These are phyloP conservation scores for Penicillium sp. DNA, from an alignment of 2,329 filamentous ascomycete genomes.

Conservation along the genomic window DNA sequence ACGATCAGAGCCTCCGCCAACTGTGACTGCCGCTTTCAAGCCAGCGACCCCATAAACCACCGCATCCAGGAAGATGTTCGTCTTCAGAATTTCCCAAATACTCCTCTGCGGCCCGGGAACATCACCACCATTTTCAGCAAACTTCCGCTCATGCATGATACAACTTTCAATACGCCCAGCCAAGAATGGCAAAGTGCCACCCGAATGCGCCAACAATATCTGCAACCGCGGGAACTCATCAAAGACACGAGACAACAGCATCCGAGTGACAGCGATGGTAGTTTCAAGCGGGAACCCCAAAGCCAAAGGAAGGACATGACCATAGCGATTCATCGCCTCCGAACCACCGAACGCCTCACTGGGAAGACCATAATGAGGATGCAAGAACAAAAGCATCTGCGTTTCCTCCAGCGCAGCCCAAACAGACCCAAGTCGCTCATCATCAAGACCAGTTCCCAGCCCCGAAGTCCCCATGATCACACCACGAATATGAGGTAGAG, in stretches of 20 bases:
- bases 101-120: conserved; percentile 59
- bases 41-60: conserved; percentile 58
- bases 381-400: conserved; percentile 72
- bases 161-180: conserved; percentile 88
- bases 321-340: conserved; percentile 68
- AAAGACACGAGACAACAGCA: conserved; percentile 85
- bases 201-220: conserved; percentile 83
- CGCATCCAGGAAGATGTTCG: conserved; percentile 83
- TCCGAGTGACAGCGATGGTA: conserved; percentile 82
- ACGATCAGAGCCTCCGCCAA: conserved; percentile 47
- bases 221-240: conserved; percentile 69
- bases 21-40: conserved; percentile 75
- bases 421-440: conserved; percentile 70
- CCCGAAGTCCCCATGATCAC: conserved; percentile 86
- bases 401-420: conserved; percentile 68
- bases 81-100: conserved; percentile 66
- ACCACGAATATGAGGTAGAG: conserved; percentile 71
- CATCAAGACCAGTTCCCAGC: conserved; percentile 77
- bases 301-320: conserved; percentile 82
- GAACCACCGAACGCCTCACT: conserved; percentile 79
- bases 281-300: conserved; percentile 91
- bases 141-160: conserved; percentile 76
- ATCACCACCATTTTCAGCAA: conserved; percentile 64
- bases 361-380: conserved; percentile 89
- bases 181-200: conserved; percentile 84